phyloP scores from a whole-genome alignment of 495 filamentous ascomycete genomes.

The Penicillium argentinense region DNA sequence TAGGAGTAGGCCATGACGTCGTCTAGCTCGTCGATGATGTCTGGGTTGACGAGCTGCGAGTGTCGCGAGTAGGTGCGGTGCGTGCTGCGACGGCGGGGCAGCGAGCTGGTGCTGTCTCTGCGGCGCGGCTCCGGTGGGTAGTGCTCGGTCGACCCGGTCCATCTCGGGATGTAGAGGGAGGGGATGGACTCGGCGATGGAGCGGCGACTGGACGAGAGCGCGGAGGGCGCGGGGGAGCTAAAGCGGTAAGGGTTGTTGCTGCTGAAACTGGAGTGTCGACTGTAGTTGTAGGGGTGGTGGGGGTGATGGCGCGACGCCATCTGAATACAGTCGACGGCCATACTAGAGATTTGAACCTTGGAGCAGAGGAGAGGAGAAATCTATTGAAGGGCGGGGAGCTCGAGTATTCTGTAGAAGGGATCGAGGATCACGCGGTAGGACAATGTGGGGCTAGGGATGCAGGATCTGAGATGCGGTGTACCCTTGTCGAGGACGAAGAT shows the following conservation, averaged over 20 bases:
- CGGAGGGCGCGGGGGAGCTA: slow-evolving; percentile 32
- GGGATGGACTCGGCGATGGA: slow-evolving; percentile 31
- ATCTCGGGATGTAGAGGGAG: slow-evolving; percentile 19
- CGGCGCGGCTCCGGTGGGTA: slow-evolving; percentile 31
- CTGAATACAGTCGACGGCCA: slow-evolving; percentile 25
- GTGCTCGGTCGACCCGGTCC: slow-evolving; percentile 32
- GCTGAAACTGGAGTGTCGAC: slow-evolving; percentile 13
- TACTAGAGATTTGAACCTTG: background rate
- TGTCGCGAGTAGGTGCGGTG: slow-evolving; percentile 50
- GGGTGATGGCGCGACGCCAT: slow-evolving; percentile 29
- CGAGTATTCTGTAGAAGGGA: background rate
- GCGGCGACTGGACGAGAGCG: slow-evolving; percentile 13
- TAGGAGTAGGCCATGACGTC: slow-evolving; percentile 59
- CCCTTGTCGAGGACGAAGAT: no score
- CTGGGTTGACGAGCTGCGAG: slow-evolving; percentile 65
- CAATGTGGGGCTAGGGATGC: no score
- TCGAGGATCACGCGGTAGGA: no score
- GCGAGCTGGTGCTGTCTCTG: slow-evolving; percentile 15
- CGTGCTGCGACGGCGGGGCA: slow-evolving; percentile 17
- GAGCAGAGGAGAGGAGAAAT: background rate
- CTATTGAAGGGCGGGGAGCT: background rate
- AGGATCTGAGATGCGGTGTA: no score
- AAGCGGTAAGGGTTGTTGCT: slow-evolving; percentile 43
- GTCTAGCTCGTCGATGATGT: slow-evolving; percentile 82
- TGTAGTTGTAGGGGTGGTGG: slow-evolving; percentile 24